Conservation (phyloP, 2,329 filamentous ascomycete species). For the Ophiostoma pallidulum region DNA sequence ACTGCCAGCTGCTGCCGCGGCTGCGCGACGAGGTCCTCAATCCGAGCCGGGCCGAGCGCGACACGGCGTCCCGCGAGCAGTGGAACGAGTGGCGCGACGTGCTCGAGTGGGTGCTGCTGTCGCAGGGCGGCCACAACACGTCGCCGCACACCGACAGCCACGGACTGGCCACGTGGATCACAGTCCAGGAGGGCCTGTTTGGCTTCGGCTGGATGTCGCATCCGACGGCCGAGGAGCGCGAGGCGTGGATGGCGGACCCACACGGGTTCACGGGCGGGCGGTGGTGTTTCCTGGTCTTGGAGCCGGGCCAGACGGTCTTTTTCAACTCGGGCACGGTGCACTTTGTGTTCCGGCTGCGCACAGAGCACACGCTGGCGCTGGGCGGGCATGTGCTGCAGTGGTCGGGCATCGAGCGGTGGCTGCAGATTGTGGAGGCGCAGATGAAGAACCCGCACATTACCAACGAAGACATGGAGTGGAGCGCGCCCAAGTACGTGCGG, state of each 20-base stretch:
- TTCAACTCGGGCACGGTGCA: slow-evolving; percentile 27
- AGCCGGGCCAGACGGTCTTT: slow-evolving; percentile 27
- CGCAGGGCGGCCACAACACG: slow-evolving; percentile 27
- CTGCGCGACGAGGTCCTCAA: slow-evolving; percentile 28
- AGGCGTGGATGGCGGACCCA: slow-evolving; percentile 21
- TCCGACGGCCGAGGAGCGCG: slow-evolving; percentile 20
- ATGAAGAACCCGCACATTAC: slow-evolving; percentile 22
- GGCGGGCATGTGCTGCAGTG: slow-evolving; percentile 27
- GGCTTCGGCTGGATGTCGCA: slow-evolving; percentile 26
- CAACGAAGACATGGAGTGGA: slow-evolving; percentile 24
- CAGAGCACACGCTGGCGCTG: slow-evolving; percentile 23
- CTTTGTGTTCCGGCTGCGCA: slow-evolving; percentile 24
- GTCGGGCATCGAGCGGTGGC: slow-evolving; percentile 24
- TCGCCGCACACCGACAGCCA: slow-evolving; percentile 27
- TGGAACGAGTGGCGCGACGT: slow-evolving; percentile 27
- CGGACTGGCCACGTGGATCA: slow-evolving; percentile 27
- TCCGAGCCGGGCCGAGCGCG: slow-evolving; percentile 23
- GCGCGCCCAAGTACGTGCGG: slow-evolving; percentile 18
- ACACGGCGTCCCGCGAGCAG: slow-evolving; percentile 20
- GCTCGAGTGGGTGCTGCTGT: slow-evolving; percentile 25
- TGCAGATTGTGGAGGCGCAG: slow-evolving; percentile 22
- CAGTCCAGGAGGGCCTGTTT: slow-evolving; percentile 24
- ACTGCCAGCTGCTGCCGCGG: slow-evolving; percentile 23
- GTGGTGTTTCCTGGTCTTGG: slow-evolving; percentile 26
- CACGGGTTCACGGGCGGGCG: slow-evolving; percentile 20